Conservation (phyloP, 2,329 filamentous ascomycete genomes). For the Fusarium euwallaceae region DNA sequence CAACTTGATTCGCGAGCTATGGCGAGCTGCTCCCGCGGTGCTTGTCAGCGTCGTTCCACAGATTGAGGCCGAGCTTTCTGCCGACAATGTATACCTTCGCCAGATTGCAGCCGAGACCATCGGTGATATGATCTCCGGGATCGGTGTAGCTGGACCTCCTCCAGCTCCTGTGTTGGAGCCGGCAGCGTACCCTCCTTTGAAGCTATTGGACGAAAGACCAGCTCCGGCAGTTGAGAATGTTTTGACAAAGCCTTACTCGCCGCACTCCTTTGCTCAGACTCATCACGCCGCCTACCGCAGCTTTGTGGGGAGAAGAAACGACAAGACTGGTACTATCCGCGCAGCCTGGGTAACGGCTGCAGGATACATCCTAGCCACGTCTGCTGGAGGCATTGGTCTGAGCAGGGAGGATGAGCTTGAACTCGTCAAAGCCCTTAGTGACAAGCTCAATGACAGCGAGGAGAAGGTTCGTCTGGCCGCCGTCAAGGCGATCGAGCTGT, state of each 20-base stretch:
- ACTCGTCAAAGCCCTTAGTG: conserved; percentile 80
- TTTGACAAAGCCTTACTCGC: conserved; percentile 85
- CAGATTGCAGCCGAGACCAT: conserved; percentile 92
- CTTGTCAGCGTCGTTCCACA: conserved; percentile 95
- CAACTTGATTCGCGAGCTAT: conserved; percentile 88
- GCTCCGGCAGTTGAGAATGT: conserved; percentile 67
- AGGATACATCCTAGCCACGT: conserved; percentile 90
- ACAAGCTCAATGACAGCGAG: conserved; percentile 88
- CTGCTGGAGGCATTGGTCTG: conserved; percentile 89
- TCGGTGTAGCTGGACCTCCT: conserved; percentile 90
- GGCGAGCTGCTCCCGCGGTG: conserved; percentile 90
- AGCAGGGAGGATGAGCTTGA: conserved; percentile 84
- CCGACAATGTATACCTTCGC: conserved; percentile 89
- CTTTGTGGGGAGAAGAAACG: conserved; percentile 86
- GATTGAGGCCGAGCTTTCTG: conserved; percentile 89
- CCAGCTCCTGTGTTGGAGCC: conserved; percentile 80
- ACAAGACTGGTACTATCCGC: conserved; percentile 86
- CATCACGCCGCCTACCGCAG: conserved; percentile 84
- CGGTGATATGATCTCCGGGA: conserved; percentile 93
- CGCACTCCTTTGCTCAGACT: conserved; percentile 88
- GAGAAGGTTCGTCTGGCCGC: conserved; percentile 92
- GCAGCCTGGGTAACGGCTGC: conserved; percentile 87
- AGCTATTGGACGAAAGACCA: conserved; percentile 67
- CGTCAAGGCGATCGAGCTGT: conserved; percentile 85
- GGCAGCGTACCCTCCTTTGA: conserved; percentile 84